phyloP scores from a whole-genome alignment of 176 grass and related monocot genomes.

The Aegilops bicornis region DNA sequence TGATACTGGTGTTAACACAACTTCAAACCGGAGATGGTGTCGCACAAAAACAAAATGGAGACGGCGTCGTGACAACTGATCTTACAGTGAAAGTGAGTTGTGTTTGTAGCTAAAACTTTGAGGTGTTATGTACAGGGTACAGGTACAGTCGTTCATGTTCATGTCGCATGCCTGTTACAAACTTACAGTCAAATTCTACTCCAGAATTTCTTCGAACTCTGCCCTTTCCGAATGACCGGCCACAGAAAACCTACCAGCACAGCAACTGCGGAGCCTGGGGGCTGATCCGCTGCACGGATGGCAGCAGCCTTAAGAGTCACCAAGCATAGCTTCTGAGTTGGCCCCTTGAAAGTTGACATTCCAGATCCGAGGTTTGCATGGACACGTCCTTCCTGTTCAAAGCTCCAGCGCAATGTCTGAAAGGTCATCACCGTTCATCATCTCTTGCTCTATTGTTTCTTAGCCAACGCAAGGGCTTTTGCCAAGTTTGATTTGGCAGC shows the following conservation, averaged over 20 bases:
- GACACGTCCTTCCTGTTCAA: neutral
- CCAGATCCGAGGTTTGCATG: neutral
- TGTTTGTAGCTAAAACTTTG: neutral
- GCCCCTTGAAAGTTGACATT: neutral
- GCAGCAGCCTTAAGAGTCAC: neutral
- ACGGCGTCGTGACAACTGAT: neutral
- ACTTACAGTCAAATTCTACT: neutral
- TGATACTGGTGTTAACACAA: neutral
- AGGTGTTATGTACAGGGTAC: conserved; percentile 10
- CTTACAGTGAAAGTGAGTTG: neutral
- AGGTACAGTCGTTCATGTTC: neutral
- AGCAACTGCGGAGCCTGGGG: neutral
- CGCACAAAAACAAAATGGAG: no score
- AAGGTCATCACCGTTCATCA: conserved; percentile 18
- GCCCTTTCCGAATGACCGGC: neutral
- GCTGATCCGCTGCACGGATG: neutral
- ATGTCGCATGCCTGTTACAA: neutral
- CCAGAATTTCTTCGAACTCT: conserved; percentile 7
- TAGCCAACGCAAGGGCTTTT: conserved; percentile 51
- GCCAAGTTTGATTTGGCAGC: conserved; percentile 79
- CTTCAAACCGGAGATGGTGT: neutral
- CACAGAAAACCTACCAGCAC: neutral
- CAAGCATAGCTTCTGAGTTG: conserved; percentile 3
- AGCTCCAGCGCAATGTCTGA: neutral
- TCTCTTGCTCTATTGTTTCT: conserved; percentile 40